Evolutionary conservation across 176 grass and related monocot genomes (phyloP).

Genomic region (Eleusine indica): DNA sequence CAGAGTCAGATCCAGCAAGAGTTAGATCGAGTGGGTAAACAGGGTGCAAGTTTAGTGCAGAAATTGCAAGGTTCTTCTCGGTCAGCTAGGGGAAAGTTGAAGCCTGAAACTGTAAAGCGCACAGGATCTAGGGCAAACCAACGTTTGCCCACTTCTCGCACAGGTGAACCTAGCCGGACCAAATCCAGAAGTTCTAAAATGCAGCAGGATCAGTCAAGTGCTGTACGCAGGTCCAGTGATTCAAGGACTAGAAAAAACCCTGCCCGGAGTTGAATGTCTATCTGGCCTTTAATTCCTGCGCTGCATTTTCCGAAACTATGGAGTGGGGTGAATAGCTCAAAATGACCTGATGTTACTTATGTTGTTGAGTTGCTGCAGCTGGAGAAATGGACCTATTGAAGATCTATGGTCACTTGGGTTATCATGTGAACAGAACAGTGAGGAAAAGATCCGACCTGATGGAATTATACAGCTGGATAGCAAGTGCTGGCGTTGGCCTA

Average conservation of each 20-base stretch:
- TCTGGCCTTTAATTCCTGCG: not conserved
- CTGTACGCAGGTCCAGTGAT: constrained; percentile 39
- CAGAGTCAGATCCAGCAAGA: constrained; percentile 46
- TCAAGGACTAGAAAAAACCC: constrained; percentile 55
- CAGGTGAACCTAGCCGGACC: constrained; percentile 31
- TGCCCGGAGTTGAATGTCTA: constrained; percentile 12
- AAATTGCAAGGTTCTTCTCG: constrained; percentile 31
- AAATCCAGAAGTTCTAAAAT: constrained; percentile 42
- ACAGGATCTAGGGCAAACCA: constrained; percentile 37
- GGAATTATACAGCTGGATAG: constrained; percentile 12
- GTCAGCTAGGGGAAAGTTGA: constrained; percentile 38
- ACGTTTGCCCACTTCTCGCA: constrained; percentile 9
- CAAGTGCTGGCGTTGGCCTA: not conserved
- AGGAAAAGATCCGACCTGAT: not conserved
- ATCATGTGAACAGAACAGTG: constrained; percentile 11
- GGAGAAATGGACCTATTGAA: not conserved
- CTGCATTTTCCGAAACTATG: constrained; percentile 1
- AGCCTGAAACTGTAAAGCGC: constrained; percentile 35
- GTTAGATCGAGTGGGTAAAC: constrained; percentile 28
- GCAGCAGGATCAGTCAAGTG: constrained; percentile 23
- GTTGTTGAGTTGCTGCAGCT: not conserved
- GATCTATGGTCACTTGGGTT: not conserved
- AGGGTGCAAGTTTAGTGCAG: constrained; percentile 15
- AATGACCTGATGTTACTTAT: not conserved
- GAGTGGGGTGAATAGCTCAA: not conserved